Conservation (phyloP, 129 eudicot species). For the Chrysanthemum seticuspe region DNA sequence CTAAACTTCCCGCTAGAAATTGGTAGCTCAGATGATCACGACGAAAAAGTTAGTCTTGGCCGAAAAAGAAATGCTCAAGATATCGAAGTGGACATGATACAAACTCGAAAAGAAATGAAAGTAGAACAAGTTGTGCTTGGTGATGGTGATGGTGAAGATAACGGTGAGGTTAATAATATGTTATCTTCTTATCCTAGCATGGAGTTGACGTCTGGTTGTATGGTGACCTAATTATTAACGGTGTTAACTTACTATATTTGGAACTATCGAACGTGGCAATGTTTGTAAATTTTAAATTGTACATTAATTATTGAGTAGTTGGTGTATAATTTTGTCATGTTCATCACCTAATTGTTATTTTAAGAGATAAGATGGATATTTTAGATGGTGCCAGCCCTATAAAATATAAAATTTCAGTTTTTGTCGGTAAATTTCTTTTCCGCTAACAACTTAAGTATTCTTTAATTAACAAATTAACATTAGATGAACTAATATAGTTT, state of each 20-base stretch:
- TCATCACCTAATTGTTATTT: no score
- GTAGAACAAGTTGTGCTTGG: slow-evolving; percentile 26
- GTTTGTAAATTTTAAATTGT: no score
- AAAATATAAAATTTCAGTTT: no score
- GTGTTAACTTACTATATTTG: not conserved
- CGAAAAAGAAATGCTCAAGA: slow-evolving; percentile 25
- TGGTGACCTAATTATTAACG: slow-evolving; percentile 31
- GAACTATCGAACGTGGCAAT: no score
- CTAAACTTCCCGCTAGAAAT: slow-evolving; percentile 58
- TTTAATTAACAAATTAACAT: no score
- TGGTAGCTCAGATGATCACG: slow-evolving; percentile 19
- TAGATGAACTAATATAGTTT: no score
- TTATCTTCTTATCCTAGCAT: slow-evolving; percentile 22
- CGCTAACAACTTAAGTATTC: no score
- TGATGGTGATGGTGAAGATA: slow-evolving; percentile 1
- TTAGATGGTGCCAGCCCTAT: no score
- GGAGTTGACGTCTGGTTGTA: slow-evolving; percentile 24
- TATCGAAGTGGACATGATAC: slow-evolving; percentile 12
- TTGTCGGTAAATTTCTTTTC: no score
- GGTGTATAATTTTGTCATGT: no score
- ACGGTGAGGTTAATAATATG: slow-evolving; percentile 13
- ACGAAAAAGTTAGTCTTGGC: slow-evolving; percentile 20
- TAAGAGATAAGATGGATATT: no score
- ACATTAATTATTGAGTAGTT: no score
- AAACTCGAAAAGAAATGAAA: slow-evolving; percentile 21